phyloP scores from a whole-genome alignment of 257 asterid genomes.

The Rauvolfia tetraphylla region DNA sequence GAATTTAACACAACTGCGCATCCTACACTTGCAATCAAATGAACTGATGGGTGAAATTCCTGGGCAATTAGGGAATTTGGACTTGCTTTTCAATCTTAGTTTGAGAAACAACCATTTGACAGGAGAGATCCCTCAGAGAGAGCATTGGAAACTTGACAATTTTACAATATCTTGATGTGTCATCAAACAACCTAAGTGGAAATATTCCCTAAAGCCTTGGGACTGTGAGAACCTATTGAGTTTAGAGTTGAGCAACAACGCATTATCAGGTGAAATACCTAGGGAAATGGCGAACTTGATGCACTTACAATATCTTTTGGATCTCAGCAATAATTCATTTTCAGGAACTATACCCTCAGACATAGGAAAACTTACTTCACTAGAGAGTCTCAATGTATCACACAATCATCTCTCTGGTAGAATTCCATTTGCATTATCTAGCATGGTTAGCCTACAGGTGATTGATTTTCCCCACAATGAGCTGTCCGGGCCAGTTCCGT shows the following conservation, averaged over 20 bases:
- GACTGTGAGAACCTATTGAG: conserved; percentile 33
- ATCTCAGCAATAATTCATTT: conserved; percentile 57
- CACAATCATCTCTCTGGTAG: conserved; percentile 58
- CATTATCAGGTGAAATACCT: conserved; percentile 56
- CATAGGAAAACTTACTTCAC: conserved; percentile 43
- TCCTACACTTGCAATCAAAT: conserved; percentile 56
- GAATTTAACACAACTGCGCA: conserved; percentile 40
- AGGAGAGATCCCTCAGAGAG: conserved; percentile 64
- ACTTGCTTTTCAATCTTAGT: conserved; percentile 35
- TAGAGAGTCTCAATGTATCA: conserved; percentile 64
- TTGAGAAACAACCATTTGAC: conserved; percentile 57
- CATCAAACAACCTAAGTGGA: conserved; percentile 51
- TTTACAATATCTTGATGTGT: conserved; percentile 59
- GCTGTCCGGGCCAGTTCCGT: conserved; percentile 66
- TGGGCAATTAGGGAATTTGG: conserved; percentile 41
- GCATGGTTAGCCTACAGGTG: conserved; percentile 48
- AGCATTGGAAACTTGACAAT: conserved; percentile 36
- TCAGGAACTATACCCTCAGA: conserved; percentile 59
- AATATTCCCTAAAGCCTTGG: conserved; percentile 49
- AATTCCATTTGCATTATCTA: conserved; percentile 52
- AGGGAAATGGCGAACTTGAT: conserved; percentile 48
- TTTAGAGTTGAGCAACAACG: conserved; percentile 51
- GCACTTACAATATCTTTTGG: conserved; percentile 45
- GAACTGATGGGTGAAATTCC: conserved; percentile 62
- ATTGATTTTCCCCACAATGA: conserved; percentile 67